A percentile compares a stretch with the other conserved stretches of the same genome.
Conservation (phyloP, 345 rosid species). For the Firmiana major region DNA sequence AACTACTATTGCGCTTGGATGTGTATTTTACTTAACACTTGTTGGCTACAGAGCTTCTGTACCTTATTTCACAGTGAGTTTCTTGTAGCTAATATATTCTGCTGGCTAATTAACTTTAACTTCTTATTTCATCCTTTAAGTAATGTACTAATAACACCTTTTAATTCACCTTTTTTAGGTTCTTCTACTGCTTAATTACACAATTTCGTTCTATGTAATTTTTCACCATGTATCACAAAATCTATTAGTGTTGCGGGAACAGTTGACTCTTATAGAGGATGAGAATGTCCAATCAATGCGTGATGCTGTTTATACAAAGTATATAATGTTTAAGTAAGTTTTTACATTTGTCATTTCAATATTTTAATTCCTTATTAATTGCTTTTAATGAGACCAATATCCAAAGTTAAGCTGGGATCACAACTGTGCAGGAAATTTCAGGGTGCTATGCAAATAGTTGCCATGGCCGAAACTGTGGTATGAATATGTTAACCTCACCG, state of each 20-base stretch:
- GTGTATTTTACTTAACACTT: constrained; percentile 81
- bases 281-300: constrained; percentile 82
- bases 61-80: constrained; percentile 82
- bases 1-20: constrained; percentile 76
- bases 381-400: neutral
- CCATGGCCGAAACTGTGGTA: constrained; percentile 82
- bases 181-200: constrained; percentile 75
- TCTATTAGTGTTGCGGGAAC: constrained; percentile 60
- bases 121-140: constrained; percentile 11
- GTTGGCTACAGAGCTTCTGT: constrained; percentile 91
- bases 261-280: constrained; percentile 66
- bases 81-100: neutral
- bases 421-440: constrained; percentile 67
- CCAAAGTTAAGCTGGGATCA: neutral
- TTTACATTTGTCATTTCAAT: neutral
- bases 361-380: neutral
- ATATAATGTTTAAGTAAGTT: constrained; percentile 83
- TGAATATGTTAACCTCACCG: constrained; percentile 15
- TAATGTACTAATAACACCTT: constrained; percentile 12
- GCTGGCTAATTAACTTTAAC: neutral
- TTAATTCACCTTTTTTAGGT: constrained; percentile 39
- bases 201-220: constrained; percentile 75
- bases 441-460: constrained; percentile 88
- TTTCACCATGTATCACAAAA: constrained; percentile 84
- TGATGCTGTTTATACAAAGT: constrained; percentile 74